Percentiles rank a stretch among this genome's conserved stretches.
These are phyloP conservation scores for Aphanomyces cochlioides DNA, from an alignment of 352 stramenopile species.

Conservation along the genomic window DNA sequence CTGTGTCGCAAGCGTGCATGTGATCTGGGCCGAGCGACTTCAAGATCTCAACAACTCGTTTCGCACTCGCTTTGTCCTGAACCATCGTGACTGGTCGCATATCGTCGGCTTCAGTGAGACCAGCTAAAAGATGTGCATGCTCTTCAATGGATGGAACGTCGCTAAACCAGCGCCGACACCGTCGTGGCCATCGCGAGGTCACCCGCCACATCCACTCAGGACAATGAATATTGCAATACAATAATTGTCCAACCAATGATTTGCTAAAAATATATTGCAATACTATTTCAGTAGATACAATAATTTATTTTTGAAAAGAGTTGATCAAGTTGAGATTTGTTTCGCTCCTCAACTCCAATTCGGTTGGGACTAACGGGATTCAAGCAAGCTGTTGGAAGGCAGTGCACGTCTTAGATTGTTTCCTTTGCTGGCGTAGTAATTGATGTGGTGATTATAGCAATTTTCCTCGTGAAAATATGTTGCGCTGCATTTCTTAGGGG, in stretches of 20 bases:
- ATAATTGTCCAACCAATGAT: too few relatives aligned
- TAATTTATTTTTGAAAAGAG: too few relatives aligned
- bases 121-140: slow-evolving; percentile 46
- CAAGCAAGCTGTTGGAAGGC: not conserved
- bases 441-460: not conserved
- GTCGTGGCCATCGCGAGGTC: too few relatives aligned
- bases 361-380: too few relatives aligned
- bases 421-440: not conserved
- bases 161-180: not conserved
- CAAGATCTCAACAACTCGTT: slow-evolving; percentile 62
- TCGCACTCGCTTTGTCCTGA: slow-evolving; percentile 60
- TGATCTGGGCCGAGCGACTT: slow-evolving; percentile 51
- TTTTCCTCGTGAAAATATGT: not conserved
- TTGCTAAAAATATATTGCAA: too few relatives aligned
- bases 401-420: not conserved
- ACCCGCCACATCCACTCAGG: too few relatives aligned
- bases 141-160: slow-evolving; percentile 7
- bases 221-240: too few relatives aligned
- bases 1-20: slow-evolving; percentile 96
- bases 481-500: too few relatives aligned
- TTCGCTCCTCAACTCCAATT: too few relatives aligned
- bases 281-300: too few relatives aligned
- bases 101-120: slow-evolving; percentile 62
- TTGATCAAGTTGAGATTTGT: too few relatives aligned
- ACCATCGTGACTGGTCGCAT: slow-evolving; percentile 69